Evolutionary conservation across 2,329 filamentous ascomycete genomes (phyloP).

Genomic region (Phaeoacremonium minimum): DNA sequence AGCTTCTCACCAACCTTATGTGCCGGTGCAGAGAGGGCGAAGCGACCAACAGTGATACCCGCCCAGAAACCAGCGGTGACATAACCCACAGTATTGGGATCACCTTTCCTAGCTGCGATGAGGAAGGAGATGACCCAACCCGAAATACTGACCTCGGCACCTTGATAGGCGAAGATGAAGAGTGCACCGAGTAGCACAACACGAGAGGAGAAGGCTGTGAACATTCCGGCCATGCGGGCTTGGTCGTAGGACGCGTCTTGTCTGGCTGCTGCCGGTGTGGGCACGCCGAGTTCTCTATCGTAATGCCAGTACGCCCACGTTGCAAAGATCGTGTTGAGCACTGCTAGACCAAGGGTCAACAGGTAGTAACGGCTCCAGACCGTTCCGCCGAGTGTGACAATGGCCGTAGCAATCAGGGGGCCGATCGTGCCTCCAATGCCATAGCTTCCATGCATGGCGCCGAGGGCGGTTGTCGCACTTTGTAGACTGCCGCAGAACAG

Average conservation of each 20-base stretch:
- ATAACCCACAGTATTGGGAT: conserved; percentile 70
- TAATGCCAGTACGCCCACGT: conserved; percentile 68
- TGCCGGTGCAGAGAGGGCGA: conserved; percentile 63
- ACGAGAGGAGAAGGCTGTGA: conserved; percentile 43
- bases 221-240: conserved; percentile 33
- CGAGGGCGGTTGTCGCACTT: conserved; percentile 51
- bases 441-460: conserved; percentile 63
- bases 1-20: conserved; percentile 65
- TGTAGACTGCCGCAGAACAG: conserved; percentile 53
- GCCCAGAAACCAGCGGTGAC: conserved; percentile 70
- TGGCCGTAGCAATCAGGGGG: conserved; percentile 69
- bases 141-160: conserved; percentile 76
- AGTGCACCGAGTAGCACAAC: conserved; percentile 70
- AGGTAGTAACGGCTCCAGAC: conserved; percentile 72
- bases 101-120: conserved; percentile 65
- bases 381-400: conserved; percentile 55
- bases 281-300: conserved; percentile 49
- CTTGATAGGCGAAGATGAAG: conserved; percentile 85
- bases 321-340: conserved; percentile 52
- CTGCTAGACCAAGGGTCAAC: conserved; percentile 54
- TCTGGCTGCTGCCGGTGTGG: conserved; percentile 26
- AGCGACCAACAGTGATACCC: conserved; percentile 73
- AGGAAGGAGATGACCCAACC: conserved; percentile 87
- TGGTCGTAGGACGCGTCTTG: background rate
- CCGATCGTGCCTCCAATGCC: conserved; percentile 62